Evolutionary conservation across 768 basidiomycete species (phyloP).

Genomic region (Macrolepiota fuliginosa): DNA sequence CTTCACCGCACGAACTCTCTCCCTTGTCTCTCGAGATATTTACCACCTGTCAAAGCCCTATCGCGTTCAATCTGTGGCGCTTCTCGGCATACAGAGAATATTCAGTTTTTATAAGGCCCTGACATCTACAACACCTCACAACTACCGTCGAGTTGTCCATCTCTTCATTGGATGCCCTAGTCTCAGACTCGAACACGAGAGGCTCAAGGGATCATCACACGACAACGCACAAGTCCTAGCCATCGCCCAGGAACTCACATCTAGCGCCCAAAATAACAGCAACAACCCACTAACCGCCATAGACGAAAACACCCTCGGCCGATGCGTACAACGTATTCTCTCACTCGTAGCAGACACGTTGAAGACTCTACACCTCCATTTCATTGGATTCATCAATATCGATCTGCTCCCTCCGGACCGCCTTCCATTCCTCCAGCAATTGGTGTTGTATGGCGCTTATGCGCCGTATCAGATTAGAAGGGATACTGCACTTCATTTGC

Average conservation of each 20-base stretch:
- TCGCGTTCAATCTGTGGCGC: conserved; percentile 36
- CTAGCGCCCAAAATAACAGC: too few relatives aligned
- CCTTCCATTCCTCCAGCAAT: neutral
- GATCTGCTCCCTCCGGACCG: neutral
- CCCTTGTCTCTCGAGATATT: conserved; percentile 38
- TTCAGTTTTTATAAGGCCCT: neutral
- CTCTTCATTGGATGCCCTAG: neutral
- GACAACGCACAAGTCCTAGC: neutral
- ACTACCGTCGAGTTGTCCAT: neutral
- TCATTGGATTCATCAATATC: neutral
- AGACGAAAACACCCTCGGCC: neutral
- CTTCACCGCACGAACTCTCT: conserved; percentile 31
- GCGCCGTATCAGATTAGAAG: neutral
- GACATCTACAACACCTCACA: neutral
- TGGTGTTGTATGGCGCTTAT: neutral
- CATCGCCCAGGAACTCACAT: neutral
- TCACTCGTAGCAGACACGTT: neutral
- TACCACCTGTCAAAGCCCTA: conserved; percentile 33
- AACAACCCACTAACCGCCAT: neutral
- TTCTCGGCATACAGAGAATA: conserved; percentile 13
- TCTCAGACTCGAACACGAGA: neutral
- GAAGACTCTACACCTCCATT: neutral
- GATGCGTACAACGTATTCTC: neutral
- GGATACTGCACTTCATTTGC: neutral
- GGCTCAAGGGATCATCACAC: neutral